A percentile compares a stretch with the other conserved stretches of the same genome.
phyloP scores from a whole-genome alignment of 2,329 filamentous ascomycete species.

The Monosporascus sp. region DNA sequence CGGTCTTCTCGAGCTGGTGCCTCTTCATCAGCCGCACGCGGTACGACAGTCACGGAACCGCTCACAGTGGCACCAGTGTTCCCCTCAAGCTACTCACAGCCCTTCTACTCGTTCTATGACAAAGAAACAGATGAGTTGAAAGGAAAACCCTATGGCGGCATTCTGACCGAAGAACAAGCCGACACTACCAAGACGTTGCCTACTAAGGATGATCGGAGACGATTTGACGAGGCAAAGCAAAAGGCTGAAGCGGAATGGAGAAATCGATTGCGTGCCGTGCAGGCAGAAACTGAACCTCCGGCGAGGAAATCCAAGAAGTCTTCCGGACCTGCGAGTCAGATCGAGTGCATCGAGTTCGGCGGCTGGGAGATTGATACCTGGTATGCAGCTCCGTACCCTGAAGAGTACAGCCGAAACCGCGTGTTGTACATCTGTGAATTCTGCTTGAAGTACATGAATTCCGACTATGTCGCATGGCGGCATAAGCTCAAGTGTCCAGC shows the following conservation, averaged over 20 bases:
- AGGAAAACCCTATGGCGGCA: slow-evolving; percentile 92
- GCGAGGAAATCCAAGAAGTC: slow-evolving; percentile 67
- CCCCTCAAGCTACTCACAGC: slow-evolving; percentile 61
- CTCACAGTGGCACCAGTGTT: slow-evolving; percentile 53
- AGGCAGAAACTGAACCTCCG: slow-evolving; percentile 59
- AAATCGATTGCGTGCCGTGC: slow-evolving; percentile 53
- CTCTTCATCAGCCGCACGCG: slow-evolving; percentile 9
- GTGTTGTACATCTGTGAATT: slow-evolving; percentile 99
- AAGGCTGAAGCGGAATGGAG: slow-evolving; percentile 92
- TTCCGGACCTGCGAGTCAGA: slow-evolving; percentile 86
- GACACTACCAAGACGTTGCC: slow-evolving; percentile 89
- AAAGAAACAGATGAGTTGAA: slow-evolving; percentile 85
- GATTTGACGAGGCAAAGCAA: slow-evolving; percentile 85
- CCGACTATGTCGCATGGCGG: slow-evolving; percentile 95
- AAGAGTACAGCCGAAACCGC: slow-evolving; percentile 94
- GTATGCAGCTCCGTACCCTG: slow-evolving; percentile 97
- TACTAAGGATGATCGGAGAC: slow-evolving; percentile 70
- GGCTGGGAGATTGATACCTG: slow-evolving; percentile 98
- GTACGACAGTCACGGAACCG: slow-evolving; percentile 28
- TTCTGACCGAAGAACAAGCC: slow-evolving; percentile 81
- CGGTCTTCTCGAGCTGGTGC: slow-evolving; percentile 28
- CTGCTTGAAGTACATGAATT: slow-evolving; percentile 99
- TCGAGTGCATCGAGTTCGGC: slow-evolving; percentile 97
- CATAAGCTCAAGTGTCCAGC: slow-evolving; percentile 96
- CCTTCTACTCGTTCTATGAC: slow-evolving; percentile 85